These are phyloP conservation scores for Monosporascus sp. DNA, from an alignment of 2,329 filamentous ascomycete genomes.

Conservation along the genomic window DNA sequence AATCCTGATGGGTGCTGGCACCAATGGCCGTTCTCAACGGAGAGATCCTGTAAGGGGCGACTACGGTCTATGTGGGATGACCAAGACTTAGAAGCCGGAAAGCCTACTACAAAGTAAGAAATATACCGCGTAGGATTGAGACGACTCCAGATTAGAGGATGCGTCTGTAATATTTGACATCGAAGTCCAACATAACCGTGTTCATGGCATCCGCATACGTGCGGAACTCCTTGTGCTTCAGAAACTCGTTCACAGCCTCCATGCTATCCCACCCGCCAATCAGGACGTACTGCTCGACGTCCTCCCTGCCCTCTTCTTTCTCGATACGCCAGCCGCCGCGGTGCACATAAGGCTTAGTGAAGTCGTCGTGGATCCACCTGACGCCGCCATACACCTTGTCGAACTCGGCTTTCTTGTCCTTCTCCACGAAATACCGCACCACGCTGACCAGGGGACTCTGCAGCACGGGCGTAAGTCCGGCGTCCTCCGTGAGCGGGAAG, in stretches of 20 bases:
- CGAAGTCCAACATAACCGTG: background rate
- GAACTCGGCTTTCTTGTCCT: background rate
- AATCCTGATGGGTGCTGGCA: too few species aligned
- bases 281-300: background rate
- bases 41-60: too few species aligned
- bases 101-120: too few species aligned
- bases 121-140: too few species aligned
- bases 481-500: constrained; percentile 9
- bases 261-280: background rate
- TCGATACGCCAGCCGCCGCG: constrained; percentile 4
- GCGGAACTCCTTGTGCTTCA: background rate
- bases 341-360: background rate
- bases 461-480: constrained; percentile 13
- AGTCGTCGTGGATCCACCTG: background rate
- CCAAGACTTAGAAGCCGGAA: too few species aligned
- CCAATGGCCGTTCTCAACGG: too few species aligned
- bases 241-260: background rate
- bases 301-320: background rate
- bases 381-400: background rate
- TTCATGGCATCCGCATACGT: background rate
- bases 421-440: background rate
- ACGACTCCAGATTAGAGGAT: background rate
- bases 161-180: background rate
- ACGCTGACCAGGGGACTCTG: constrained; percentile 34
- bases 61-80: too few species aligned